phyloP scores from a whole-genome alignment of 2,329 filamentous ascomycete genomes.

The Dendrostoma leiphaemia region DNA sequence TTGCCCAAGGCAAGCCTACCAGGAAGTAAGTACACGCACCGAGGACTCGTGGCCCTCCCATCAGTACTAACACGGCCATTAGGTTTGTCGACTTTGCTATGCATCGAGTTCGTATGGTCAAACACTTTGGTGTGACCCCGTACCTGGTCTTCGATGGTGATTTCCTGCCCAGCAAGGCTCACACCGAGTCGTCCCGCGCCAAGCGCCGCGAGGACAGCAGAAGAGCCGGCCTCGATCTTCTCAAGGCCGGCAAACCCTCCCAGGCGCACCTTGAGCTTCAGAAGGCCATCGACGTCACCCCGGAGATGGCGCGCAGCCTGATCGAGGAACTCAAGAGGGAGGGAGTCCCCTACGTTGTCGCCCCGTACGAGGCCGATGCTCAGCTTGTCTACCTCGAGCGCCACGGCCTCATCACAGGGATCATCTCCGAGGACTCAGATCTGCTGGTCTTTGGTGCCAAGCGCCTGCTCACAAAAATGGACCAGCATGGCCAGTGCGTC shows the following conservation, averaged over 20 bases:
- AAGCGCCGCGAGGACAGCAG: constrained; percentile 75
- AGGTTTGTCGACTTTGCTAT: constrained; percentile 91
- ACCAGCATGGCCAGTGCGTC: constrained; percentile 88
- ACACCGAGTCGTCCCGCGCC: constrained; percentile 77
- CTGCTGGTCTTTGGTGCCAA: constrained; percentile 92
- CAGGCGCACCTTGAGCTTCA: constrained; percentile 86
- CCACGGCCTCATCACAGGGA: constrained; percentile 78
- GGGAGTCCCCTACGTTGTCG: constrained; percentile 83
- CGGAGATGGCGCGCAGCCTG: constrained; percentile 87
- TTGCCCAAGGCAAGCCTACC: constrained; percentile 85
- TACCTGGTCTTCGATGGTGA: constrained; percentile 97
- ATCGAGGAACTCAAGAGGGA: constrained; percentile 88
- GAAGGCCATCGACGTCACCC: constrained; percentile 93
- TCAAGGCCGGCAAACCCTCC: constrained; percentile 75
- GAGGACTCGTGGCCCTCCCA: not conserved
- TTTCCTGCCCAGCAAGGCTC: constrained; percentile 87
- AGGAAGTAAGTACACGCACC: constrained; percentile 61
- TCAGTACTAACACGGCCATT: not conserved
- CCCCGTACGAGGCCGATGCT: constrained; percentile 96
- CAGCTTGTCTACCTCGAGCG: constrained; percentile 92
- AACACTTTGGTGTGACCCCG: constrained; percentile 89
- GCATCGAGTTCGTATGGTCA: constrained; percentile 87
- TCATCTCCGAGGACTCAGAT: constrained; percentile 95
- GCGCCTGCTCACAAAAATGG: constrained; percentile 86
- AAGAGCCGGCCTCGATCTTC: constrained; percentile 71